Evolutionary conservation across 495 filamentous ascomycete species (phyloP).

Genomic region (Collariella sp.): DNA sequence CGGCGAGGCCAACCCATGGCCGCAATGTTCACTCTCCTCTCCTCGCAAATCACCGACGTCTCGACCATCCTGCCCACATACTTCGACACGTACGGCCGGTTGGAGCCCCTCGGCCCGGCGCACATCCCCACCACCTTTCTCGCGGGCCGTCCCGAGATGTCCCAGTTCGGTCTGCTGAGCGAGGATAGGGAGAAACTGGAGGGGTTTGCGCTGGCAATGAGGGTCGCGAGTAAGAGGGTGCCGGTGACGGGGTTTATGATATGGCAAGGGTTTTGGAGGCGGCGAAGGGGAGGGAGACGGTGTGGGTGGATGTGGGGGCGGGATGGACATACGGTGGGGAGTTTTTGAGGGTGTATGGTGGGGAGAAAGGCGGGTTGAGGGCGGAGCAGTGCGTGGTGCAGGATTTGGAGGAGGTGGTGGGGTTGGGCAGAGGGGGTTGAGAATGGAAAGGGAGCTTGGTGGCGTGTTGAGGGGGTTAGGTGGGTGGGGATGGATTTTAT

Average conservation of each 20-base stretch:
- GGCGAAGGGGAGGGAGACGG: slow-evolving; percentile 7
- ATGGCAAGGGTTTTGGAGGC: slow-evolving; percentile 17
- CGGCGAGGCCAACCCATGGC: slow-evolving; percentile 16
- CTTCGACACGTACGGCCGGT: slow-evolving; percentile 29
- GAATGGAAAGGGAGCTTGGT: slow-evolving; percentile 12
- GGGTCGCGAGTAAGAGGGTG: slow-evolving; percentile 14
- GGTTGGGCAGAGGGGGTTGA: not conserved
- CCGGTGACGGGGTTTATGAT: slow-evolving; percentile 30
- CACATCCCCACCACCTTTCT: slow-evolving; percentile 24
- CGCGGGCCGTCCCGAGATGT: slow-evolving; percentile 16
- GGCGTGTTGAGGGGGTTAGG: slow-evolving; percentile 16
- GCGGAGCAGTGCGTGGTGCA: slow-evolving; percentile 27
- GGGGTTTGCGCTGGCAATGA: slow-evolving; percentile 25
- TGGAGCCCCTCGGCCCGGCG: slow-evolving; percentile 19
- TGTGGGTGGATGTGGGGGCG: slow-evolving; percentile 37
- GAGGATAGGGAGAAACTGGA: slow-evolving; percentile 13
- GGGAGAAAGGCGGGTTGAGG: too few relatives aligned
- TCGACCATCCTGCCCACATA: slow-evolving; percentile 23
- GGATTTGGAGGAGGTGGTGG: slow-evolving; percentile 26
- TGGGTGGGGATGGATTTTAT: slow-evolving; percentile 27
- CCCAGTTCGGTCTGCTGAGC: slow-evolving; percentile 24
- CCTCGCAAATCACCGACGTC: slow-evolving; percentile 22
- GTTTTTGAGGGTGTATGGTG: slow-evolving; percentile 21
- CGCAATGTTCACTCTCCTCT: slow-evolving; percentile 51
- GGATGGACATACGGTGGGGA: slow-evolving; percentile 27